Percentiles rank a stretch among this genome's conserved stretches.
Evolutionary conservation across 2,329 filamentous ascomycete genomes (phyloP).

Genomic region (Phyllosticta citriasiana): DNA sequence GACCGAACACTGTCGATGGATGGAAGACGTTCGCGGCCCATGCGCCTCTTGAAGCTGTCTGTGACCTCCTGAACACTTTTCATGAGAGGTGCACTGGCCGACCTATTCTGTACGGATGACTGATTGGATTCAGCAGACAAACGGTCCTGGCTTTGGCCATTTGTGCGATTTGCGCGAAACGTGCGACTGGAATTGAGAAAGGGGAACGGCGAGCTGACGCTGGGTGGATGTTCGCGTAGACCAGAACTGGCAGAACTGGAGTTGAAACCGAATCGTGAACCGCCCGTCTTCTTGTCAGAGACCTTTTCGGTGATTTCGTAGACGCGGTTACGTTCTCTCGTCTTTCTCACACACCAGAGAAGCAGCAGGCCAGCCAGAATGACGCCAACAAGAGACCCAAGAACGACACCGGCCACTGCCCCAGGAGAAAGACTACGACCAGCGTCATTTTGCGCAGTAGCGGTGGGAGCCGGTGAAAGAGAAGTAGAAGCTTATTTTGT

Average conservation of each 20-base stretch:
- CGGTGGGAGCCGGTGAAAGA: not conserved
- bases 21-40: not conserved
- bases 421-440: not conserved
- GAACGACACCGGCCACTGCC: not conserved
- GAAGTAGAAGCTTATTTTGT: not conserved
- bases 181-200: not conserved
- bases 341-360: not conserved
- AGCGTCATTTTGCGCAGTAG: not conserved
- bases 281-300: not conserved
- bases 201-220: not conserved
- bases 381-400: not conserved
- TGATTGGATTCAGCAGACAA: not conserved
- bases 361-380: not conserved
- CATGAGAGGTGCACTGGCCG: conserved; percentile 2
- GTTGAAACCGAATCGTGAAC: not conserved
- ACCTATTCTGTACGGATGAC: not conserved
- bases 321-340: not conserved
- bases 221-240: not conserved
- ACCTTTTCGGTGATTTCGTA: not conserved
- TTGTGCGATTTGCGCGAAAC: not conserved
- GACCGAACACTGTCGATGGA: conserved; percentile 4
- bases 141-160: not conserved
- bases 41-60: conserved; percentile 1
- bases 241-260: not conserved
- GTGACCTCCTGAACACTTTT: not conserved